Conservation (phyloP, 495 filamentous ascomycete species). For the Chlorociboria aeruginascens region DNA sequence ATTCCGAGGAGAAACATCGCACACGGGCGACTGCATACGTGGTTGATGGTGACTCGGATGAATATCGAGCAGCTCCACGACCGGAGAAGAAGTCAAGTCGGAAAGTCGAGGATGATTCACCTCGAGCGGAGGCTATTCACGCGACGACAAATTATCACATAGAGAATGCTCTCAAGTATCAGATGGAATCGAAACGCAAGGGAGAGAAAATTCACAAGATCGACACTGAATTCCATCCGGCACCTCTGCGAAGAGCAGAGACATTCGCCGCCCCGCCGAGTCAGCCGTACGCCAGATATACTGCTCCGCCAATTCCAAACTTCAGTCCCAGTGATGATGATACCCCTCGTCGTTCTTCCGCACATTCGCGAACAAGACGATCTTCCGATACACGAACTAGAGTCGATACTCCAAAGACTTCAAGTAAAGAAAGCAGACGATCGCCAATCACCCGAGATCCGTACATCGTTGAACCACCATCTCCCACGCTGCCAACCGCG, state of each 20-base stretch:
- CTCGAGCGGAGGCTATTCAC: slow-evolving; percentile 4
- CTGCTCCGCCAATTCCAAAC: background rate
- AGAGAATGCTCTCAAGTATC: slow-evolving; percentile 5
- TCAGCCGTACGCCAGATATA: slow-evolving; percentile 11
- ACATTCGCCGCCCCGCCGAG: slow-evolving; percentile 8
- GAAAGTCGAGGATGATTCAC: slow-evolving; percentile 5
- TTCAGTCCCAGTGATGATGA: slow-evolving; percentile 15
- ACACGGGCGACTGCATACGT: slow-evolving; percentile 16
- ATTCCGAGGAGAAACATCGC: slow-evolving; percentile 32
- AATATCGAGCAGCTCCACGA: slow-evolving; percentile 8
- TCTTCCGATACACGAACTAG: slow-evolving; percentile 8
- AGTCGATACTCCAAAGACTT: slow-evolving; percentile 8
- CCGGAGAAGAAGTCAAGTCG: slow-evolving; percentile 13
- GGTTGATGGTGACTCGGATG: slow-evolving; percentile 26
- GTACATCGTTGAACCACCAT: slow-evolving; percentile 18
- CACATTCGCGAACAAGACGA: slow-evolving; percentile 2
- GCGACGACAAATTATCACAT: background rate
- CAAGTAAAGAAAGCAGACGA: background rate
- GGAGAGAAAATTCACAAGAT: too few relatives aligned
- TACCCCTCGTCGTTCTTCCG: slow-evolving; percentile 17
- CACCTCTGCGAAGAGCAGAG: slow-evolving; percentile 13
- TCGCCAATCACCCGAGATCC: slow-evolving; percentile 5
- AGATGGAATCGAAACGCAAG: too few relatives aligned
- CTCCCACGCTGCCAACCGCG: background rate
- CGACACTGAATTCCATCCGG: background rate